Evolutionary conservation across 768 basidiomycete genomes (phyloP).

Genomic region (Tylopilus cervinicoccineus): DNA sequence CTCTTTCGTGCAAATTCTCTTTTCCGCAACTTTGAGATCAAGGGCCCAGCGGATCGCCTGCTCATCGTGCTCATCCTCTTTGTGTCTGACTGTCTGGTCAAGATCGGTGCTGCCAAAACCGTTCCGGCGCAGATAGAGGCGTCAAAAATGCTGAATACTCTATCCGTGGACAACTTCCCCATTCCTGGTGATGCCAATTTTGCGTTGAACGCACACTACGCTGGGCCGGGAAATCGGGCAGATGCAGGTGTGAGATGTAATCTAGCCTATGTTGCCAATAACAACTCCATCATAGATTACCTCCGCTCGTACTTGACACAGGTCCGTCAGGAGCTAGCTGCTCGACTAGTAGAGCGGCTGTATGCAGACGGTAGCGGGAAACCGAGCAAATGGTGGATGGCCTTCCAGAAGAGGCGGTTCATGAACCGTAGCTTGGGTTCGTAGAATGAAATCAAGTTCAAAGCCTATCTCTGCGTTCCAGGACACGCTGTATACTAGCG

Average conservation of each 20-base stretch:
- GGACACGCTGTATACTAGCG: slow-evolving; percentile 22
- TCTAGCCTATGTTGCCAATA: background rate
- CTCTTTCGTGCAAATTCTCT: slow-evolving; percentile 98
- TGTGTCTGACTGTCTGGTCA: slow-evolving; percentile 94
- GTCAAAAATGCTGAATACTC: slow-evolving; percentile 80
- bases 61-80: slow-evolving; percentile 97
- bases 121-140: slow-evolving; percentile 80
- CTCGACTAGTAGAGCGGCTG: slow-evolving; percentile 79
- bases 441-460: slow-evolving; percentile 29
- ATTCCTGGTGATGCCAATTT: slow-evolving; percentile 97
- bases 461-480: slow-evolving; percentile 14
- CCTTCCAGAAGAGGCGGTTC: slow-evolving; percentile 96
- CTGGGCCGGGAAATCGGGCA: slow-evolving; percentile 65
- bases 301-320: slow-evolving; percentile 90
- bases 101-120: slow-evolving; percentile 70
- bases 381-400: slow-evolving; percentile 99
- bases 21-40: slow-evolving; percentile 99
- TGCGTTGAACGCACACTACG: slow-evolving; percentile 88
- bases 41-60: slow-evolving; percentile 92
- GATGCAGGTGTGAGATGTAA: slow-evolving; percentile 67
- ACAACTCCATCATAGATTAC: slow-evolving; percentile 58
- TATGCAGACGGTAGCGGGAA: slow-evolving; percentile 93
- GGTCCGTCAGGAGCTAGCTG: slow-evolving; percentile 87
- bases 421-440: slow-evolving; percentile 87
- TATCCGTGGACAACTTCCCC: slow-evolving; percentile 90